Evolutionary conservation across 768 basidiomycete genomes (phyloP).

Genomic region (Gelatoporia subvermispora): DNA sequence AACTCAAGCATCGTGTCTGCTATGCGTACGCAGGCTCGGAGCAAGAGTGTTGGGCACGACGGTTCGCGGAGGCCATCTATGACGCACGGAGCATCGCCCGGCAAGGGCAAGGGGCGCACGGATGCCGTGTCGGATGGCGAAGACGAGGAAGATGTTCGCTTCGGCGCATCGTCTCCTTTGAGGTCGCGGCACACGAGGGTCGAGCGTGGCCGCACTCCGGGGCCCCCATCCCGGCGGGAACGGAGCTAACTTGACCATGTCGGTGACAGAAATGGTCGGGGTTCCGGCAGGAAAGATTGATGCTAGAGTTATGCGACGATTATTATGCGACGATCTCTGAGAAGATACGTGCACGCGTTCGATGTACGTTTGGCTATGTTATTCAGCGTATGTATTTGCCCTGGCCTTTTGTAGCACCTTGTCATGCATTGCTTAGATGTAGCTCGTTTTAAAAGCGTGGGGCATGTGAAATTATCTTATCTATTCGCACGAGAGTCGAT

Average conservation of each 20-base stretch:
- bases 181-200: neutral
- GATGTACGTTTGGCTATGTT: neutral
- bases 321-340: too few relatives aligned
- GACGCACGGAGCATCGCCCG: neutral
- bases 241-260: conserved; percentile 3
- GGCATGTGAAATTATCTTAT: too few relatives aligned
- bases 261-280: too few relatives aligned
- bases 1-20: neutral
- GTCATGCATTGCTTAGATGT: too few relatives aligned
- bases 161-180: neutral
- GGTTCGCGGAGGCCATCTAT: too few relatives aligned
- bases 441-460: too few relatives aligned
- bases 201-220: conserved; percentile 14
- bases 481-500: too few relatives aligned
- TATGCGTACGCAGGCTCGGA: neutral
- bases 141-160: conserved; percentile 1
- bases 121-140: conserved; percentile 3
- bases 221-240: conserved; percentile 13
- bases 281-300: too few relatives aligned
- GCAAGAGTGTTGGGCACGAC: neutral
- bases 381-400: neutral
- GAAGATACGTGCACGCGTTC: neutral
- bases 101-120: conserved; percentile 10
- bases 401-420: neutral
- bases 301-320: too few relatives aligned